Conservation (phyloP, 306 rosid genomes). For the Casuarina cunninghamiana region DNA sequence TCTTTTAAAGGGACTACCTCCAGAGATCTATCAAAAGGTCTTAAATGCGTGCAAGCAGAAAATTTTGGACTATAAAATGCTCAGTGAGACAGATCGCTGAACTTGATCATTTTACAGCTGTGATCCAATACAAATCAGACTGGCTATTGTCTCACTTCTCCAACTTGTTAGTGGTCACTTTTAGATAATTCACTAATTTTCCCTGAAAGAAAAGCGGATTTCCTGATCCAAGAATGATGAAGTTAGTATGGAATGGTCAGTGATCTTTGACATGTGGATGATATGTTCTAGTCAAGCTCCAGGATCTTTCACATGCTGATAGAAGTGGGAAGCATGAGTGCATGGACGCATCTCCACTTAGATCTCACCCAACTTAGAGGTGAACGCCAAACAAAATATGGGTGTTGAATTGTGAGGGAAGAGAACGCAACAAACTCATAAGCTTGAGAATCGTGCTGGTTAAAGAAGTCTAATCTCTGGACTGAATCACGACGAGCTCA, state of each 20-base stretch:
- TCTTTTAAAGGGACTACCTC: conserved; percentile 51
- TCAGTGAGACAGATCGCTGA: conserved; percentile 20
- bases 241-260: conserved; percentile 15
- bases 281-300: conserved; percentile 13
- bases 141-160: neutral
- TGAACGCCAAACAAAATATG: conserved; percentile 11
- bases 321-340: conserved; percentile 21
- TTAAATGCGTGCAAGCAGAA: conserved; percentile 45
- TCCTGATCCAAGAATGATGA: conserved; percentile 2
- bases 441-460: conserved; percentile 25
- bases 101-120: conserved; percentile 3
- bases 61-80: conserved; percentile 31
- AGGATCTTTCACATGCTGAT: conserved; percentile 9
- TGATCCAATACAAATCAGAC: conserved; percentile 4
- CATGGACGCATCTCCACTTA: neutral
- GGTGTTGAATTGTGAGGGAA: conserved; percentile 21
- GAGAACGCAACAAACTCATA: conserved; percentile 18
- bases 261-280: conserved; percentile 11
- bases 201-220: conserved; percentile 10
- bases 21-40: conserved; percentile 48
- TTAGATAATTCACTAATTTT: neutral
- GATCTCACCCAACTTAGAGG: neutral
- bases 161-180: conserved; percentile 8
- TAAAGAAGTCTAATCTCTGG: conserved; percentile 22
- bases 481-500: conserved; percentile 7